Evolutionary conservation across 352 stramenopile species (phyloP).

Genomic region (Phytophthora rubi): DNA sequence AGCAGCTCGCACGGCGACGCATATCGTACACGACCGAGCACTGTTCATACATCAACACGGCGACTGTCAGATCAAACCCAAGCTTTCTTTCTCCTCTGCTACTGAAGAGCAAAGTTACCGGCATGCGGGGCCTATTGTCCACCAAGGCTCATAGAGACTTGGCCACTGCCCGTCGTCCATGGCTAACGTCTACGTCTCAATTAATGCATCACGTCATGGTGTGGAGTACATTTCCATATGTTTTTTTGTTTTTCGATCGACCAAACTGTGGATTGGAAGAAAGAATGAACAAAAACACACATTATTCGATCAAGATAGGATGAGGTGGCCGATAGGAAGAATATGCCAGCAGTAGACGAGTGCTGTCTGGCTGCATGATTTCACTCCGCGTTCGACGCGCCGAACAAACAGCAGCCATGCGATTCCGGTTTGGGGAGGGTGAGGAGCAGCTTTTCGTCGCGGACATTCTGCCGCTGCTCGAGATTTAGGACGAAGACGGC

Average conservation of each 20-base stretch:
- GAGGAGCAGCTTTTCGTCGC: slow-evolving; percentile 25
- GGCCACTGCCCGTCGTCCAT: not conserved
- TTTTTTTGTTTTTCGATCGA: not conserved
- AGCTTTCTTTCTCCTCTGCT: not conserved
- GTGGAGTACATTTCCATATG: not conserved
- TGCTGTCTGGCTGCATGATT: not conserved
- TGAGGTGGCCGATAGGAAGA: not conserved
- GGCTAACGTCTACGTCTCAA: not conserved
- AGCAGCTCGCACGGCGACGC: not conserved
- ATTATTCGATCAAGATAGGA: not conserved
- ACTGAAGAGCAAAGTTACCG: not conserved
- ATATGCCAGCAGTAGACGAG: not conserved
- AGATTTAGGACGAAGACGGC: slow-evolving; percentile 16
- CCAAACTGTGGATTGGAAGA: not conserved
- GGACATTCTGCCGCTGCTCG: slow-evolving; percentile 23
- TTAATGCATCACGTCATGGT: not conserved
- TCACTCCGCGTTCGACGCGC: slow-evolving; percentile 14
- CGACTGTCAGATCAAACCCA: not conserved
- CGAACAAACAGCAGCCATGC: slow-evolving; percentile 13
- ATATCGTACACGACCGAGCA: slow-evolving; percentile 4
- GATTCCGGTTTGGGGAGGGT: slow-evolving; percentile 24
- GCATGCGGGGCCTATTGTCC: slow-evolving; percentile 14
- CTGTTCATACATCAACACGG: slow-evolving; percentile 1
- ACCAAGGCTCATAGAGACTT: slow-evolving; percentile 15
- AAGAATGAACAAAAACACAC: too few species aligned